Percentiles rank a stretch among this genome's conserved stretches.
These are phyloP conservation scores for Willaertia magna DNA, from an alignment of 208 protist species.

Conservation along the genomic window DNA sequence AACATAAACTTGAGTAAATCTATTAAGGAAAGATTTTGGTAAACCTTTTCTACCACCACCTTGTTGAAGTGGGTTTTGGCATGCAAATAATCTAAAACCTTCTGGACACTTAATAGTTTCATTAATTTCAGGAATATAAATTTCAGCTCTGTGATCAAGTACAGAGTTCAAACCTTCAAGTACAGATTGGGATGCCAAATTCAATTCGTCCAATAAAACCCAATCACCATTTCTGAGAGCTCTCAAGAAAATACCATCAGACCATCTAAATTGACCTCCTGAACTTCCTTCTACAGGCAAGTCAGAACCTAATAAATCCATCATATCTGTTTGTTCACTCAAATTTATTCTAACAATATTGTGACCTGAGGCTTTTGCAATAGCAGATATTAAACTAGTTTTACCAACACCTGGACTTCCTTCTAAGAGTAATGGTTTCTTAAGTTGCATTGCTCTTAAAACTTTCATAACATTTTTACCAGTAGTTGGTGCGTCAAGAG, in stretches of 20 bases:
- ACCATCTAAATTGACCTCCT: conserved; percentile 82
- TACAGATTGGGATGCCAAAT: conserved; percentile 98
- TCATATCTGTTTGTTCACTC: conserved; percentile 99
- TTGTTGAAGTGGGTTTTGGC: conserved; percentile 93
- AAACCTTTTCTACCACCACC: conserved; percentile 98
- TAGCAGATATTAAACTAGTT: conserved; percentile 90
- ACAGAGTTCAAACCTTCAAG: conserved; percentile 99
- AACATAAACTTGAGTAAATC: conserved; percentile 94
- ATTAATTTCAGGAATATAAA: conserved; percentile 79
- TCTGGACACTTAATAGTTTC: conserved; percentile 47
- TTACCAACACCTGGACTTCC: conserved; percentile 86
- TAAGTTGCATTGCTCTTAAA: conserved; percentile 63
- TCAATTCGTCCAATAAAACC: conserved; percentile 99
- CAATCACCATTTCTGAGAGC: conserved; percentile 87
- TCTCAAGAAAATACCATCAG: conserved; percentile 92
- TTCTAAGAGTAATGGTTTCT: conserved; percentile 93
- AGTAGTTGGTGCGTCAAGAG: conserved; percentile 88
- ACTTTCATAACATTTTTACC: conserved; percentile 87
- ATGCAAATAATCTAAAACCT: conserved; percentile 95
- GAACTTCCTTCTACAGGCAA: conserved; percentile 60
- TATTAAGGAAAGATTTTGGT: conserved; percentile 99
- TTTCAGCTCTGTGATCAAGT: conserved; percentile 93
- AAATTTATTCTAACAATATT: conserved; percentile 98
- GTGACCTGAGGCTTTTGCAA: conserved; percentile 70
- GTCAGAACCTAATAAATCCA: conserved; percentile 64